These are phyloP conservation scores for Dichotomopilus funicola DNA, from an alignment of 2,329 filamentous ascomycete species.

Conservation along the genomic window DNA sequence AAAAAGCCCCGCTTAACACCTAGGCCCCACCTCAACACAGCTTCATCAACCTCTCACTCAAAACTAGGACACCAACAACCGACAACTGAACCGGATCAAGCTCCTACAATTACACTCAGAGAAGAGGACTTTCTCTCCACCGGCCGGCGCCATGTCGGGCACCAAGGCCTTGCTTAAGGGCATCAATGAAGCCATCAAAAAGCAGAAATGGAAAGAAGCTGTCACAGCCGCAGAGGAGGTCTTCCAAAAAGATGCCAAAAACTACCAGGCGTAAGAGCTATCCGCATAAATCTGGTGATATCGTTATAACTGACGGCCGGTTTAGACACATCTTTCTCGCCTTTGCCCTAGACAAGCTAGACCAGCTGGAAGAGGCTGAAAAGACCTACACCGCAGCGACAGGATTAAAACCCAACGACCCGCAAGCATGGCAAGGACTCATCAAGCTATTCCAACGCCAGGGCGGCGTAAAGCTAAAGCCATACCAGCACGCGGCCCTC, in stretches of 20 bases:
- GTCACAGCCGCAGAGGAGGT: constrained; percentile 62
- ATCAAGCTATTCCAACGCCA: constrained; percentile 80
- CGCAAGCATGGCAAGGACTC: constrained; percentile 87
- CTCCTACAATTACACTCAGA: neutral
- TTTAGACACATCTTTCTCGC: constrained; percentile 75
- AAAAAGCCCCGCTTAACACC: neutral
- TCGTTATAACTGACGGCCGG: neutral
- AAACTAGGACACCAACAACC: neutral
- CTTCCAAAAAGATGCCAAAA: constrained; percentile 65
- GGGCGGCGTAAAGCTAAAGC: constrained; percentile 58
- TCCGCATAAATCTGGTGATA: neutral
- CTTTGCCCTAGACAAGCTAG: constrained; percentile 73
- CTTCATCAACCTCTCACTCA: neutral
- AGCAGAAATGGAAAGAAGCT: constrained; percentile 72
- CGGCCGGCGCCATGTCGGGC: constrained; percentile 37
- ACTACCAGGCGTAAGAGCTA: constrained; percentile 66
- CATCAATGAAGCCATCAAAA: constrained; percentile 70
- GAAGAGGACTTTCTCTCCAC: neutral
- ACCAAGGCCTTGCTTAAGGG: constrained; percentile 73
- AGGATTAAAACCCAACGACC: constrained; percentile 63
- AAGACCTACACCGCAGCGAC: constrained; percentile 68
- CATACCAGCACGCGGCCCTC: constrained; percentile 68
- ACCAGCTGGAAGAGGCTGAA: constrained; percentile 65
- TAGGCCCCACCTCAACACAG: neutral
- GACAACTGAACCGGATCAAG: neutral